phyloP scores from a whole-genome alignment of 2,329 filamentous ascomycete genomes.

The Epichloe gansuensis region DNA sequence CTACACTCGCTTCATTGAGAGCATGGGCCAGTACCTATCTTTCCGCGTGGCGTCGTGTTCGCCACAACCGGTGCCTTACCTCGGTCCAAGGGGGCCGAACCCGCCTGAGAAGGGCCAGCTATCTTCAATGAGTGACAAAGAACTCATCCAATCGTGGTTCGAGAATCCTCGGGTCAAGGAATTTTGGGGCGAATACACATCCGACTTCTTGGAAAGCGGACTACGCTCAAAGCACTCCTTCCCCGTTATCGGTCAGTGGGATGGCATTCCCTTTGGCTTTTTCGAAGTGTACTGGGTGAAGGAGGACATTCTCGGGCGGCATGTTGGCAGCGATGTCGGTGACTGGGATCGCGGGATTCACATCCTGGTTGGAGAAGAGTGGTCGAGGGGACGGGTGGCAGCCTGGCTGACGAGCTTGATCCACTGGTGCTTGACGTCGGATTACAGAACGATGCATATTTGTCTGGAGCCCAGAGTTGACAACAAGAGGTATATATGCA shows the following conservation, averaged over 20 bases:
- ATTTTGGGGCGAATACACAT: constrained; percentile 66
- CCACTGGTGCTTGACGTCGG: constrained; percentile 71
- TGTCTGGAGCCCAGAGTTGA: constrained; percentile 85
- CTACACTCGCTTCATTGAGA: constrained; percentile 78
- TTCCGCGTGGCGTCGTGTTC: constrained; percentile 73
- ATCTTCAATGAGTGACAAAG: constrained; percentile 34
- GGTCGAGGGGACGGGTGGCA: constrained; percentile 70
- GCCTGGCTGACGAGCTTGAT: constrained; percentile 75
- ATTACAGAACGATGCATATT: constrained; percentile 69
- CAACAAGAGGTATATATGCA: constrained; percentile 70
- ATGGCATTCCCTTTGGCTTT: constrained; percentile 89
- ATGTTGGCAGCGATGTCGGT: constrained; percentile 50
- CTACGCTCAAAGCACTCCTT: constrained; percentile 65
- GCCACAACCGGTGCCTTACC: constrained; percentile 47
- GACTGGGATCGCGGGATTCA: constrained; percentile 87
- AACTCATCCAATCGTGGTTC: constrained; percentile 75
- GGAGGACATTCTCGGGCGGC: constrained; percentile 65
- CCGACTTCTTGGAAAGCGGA: constrained; percentile 53
- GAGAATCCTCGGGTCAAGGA: constrained; percentile 67
- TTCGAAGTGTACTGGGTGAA: constrained; percentile 99
- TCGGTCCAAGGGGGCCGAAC: constrained; percentile 40
- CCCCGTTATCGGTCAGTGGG: constrained; percentile 85
- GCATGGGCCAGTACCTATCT: constrained; percentile 69
- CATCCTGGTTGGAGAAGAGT: constrained; percentile 80
- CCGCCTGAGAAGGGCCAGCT: constrained; percentile 29